A percentile compares a stretch with the other conserved stretches of the same genome.
These are phyloP conservation scores for Micromonas pusilla DNA, from an alignment of 139 green algal species.

Conservation along the genomic window DNA sequence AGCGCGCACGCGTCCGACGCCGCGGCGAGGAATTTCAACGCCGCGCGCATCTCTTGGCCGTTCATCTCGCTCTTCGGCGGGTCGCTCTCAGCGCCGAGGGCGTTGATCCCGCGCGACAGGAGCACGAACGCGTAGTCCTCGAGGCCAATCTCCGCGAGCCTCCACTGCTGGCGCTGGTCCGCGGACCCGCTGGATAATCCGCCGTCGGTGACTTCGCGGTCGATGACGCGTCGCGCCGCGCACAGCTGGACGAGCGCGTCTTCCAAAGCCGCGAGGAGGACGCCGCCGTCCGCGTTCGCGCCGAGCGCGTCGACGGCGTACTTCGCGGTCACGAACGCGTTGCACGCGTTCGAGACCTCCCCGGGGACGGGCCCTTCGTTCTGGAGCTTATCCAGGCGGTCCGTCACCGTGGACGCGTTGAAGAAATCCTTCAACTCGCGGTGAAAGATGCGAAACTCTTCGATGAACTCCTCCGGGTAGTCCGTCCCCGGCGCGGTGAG, in stretches of 20 bases:
- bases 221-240: not conserved
- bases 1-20: not conserved
- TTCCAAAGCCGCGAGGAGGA: not conserved
- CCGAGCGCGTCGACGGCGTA: not conserved
- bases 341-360: not conserved
- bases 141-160: slow-evolving; percentile 77
- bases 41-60: not conserved
- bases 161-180: slow-evolving; percentile 72
- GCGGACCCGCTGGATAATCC: not conserved
- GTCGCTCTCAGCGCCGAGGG: slow-evolving; percentile 5
- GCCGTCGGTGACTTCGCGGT: not conserved
- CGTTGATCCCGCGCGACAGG: not conserved
- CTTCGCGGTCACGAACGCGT: slow-evolving; percentile 1
- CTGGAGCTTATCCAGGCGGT: slow-evolving; percentile 43
- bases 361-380: not conserved
- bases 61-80: not conserved
- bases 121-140: slow-evolving; percentile 94
- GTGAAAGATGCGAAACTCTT: slow-evolving; percentile 82
- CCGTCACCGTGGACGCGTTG: slow-evolving; percentile 68
- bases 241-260: not conserved
- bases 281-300: not conserved
- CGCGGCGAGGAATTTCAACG: not conserved
- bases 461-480: slow-evolving; percentile 75
- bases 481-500: slow-evolving; percentile 43
- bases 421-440: slow-evolving; percentile 94